Evolutionary conservation across 768 basidiomycete genomes (phyloP), one percentile per base, ranked within the genome.

Genomic region (Termitomyces sp.): DNA sequence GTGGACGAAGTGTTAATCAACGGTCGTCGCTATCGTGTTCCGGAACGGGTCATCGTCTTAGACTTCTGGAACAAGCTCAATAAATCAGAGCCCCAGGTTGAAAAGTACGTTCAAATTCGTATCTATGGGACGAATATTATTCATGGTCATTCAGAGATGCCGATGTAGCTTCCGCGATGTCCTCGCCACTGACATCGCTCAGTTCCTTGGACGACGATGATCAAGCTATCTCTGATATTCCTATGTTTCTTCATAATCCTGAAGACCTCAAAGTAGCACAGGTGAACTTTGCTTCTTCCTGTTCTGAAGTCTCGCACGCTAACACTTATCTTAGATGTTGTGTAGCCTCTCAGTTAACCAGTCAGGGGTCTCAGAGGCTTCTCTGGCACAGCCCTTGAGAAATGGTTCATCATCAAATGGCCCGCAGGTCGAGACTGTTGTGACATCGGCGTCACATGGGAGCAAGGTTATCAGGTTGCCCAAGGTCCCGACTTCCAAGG

Each of bases 51-150:
- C 50, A 90, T 99, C 63, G 81, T 91, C 47, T 81, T 99, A 49
- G 96, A 99, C 70, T 99, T 99, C 67, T 98, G 96, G 95, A 87
- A 84, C 56, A 94, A 90, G 70, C 76, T 91, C 57, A 81, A 74
- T 55, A 79, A 78, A 57, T 71, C 66, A 32, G 72, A 72, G 59
- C 71, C 68, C 36, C 72, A 72, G 55, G 61, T 72, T 47, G 74
- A 69, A 28, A 74, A 70, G 85, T 83, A 62, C 63, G 76, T 72
- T 33, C 38, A 26, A 52, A 35, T 22, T 11, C 6, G n/a, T 36
- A 20, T 52, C 3, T 8, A 24, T n/a, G 18, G 40, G 26, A 28
- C 26, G 4, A 28, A 45, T 58, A 43, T 26, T 33, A 49, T 40
- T 54, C 28, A 54, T 30, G 16, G 45, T 32, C 5, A 41, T 47